phyloP scores from a whole-genome alignment of 139 green algal genomes.

The Coelastrella sp. region DNA sequence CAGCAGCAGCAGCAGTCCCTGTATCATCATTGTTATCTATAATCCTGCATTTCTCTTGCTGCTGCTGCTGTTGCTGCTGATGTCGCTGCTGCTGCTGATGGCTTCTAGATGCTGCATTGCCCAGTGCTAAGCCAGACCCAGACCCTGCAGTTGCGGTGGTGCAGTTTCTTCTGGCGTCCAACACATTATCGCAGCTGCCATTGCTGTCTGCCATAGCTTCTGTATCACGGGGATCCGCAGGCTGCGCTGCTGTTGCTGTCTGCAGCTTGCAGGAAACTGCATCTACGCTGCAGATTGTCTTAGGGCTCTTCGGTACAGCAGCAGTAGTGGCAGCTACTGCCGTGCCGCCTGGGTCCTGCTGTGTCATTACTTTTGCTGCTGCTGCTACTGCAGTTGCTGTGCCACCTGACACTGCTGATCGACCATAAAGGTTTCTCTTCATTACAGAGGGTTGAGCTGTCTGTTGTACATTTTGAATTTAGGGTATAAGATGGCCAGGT shows the following conservation, averaged over 20 bases:
- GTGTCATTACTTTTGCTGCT: not conserved
- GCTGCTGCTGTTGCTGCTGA: no score
- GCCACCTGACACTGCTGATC: not conserved
- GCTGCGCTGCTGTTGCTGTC: not conserved
- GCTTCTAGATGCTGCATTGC: no score
- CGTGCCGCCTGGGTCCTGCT: not conserved
- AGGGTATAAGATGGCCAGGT: not conserved
- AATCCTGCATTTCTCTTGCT: no score
- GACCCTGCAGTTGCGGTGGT: no score
- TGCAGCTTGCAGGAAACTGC: not conserved
- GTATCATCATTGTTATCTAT: not conserved
- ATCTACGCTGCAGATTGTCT: not conserved
- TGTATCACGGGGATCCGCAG: not conserved
- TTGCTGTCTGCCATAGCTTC: not conserved
- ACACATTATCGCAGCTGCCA: no score
- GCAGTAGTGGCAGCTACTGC: not conserved
- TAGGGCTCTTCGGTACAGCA: not conserved
- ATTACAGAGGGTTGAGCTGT: not conserved
- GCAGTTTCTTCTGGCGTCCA: no score
- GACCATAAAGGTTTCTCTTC: conserved; percentile 25
- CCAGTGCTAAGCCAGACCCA: no score
- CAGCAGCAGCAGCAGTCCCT: not conserved
- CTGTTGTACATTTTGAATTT: not conserved
- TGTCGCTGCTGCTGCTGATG: no score
- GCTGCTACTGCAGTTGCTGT: not conserved